A percentile compares a stretch with the other conserved stretches of the same genome.
Conservation (phyloP, 495 filamentous ascomycete species). For the Elaphomyces granulatus region DNA sequence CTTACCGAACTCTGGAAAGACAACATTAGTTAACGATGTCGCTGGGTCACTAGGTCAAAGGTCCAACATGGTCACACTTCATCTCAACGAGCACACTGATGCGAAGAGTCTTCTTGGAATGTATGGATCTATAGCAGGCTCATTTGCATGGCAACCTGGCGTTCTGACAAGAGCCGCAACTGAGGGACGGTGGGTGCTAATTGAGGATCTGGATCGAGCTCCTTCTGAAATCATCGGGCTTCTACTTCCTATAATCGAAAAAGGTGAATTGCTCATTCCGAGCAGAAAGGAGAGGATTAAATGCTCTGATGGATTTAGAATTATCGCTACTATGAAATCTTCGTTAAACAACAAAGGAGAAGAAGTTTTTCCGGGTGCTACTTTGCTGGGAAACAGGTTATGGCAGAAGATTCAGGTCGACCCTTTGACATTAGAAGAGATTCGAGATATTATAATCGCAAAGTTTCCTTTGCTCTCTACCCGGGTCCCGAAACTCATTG, state of each 20-base stretch:
- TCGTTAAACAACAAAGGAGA: constrained; percentile 55
- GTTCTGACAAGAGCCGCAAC: constrained; percentile 83
- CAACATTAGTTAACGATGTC: constrained; percentile 67
- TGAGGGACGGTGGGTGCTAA: constrained; percentile 90
- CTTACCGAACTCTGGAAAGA: constrained; percentile 80
- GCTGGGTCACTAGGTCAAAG: constrained; percentile 61
- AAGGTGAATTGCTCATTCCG: constrained; percentile 71
- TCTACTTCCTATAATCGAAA: constrained; percentile 78
- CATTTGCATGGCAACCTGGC: constrained; percentile 86
- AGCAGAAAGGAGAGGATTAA: constrained; percentile 72
- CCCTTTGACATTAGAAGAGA: constrained; percentile 52
- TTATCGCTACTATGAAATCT: constrained; percentile 82
- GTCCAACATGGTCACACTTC: constrained; percentile 70
- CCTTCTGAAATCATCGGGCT: constrained; percentile 91
- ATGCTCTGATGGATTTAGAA: constrained; percentile 68
- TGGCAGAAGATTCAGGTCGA: constrained; percentile 64
- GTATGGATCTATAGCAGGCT: constrained; percentile 82
- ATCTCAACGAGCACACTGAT: constrained; percentile 95
- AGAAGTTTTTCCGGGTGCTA: constrained; percentile 38
- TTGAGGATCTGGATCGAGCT: constrained; percentile 92
- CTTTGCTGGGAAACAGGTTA: constrained; percentile 62
- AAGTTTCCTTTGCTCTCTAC: constrained; percentile 55
- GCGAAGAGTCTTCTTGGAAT: constrained; percentile 88
- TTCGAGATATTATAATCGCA: constrained; percentile 53
- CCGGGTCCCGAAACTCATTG: constrained; percentile 56